Evolutionary conservation across 768 basidiomycete species (phyloP).

Genomic region (Pleurotus cornucopiae): DNA sequence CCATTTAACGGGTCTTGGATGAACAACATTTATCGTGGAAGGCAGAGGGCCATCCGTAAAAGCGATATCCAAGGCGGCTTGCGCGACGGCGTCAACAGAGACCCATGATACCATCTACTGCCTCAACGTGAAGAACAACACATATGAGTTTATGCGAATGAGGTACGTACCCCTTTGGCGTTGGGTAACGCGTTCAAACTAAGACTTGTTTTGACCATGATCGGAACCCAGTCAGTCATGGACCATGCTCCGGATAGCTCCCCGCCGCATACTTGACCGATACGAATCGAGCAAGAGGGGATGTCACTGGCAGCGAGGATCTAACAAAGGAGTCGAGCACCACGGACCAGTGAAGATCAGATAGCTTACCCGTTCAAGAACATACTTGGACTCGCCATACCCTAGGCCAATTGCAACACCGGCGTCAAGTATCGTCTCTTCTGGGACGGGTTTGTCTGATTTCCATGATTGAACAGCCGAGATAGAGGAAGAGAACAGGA

Average conservation of each 20-base stretch:
- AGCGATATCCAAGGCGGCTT: constrained; percentile 26
- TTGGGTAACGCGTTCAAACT: constrained; percentile 18
- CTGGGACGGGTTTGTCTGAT: constrained; percentile 21
- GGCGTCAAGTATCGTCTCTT: constrained; percentile 19
- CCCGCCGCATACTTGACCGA: constrained; percentile 30
- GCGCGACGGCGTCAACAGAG: constrained; percentile 23
- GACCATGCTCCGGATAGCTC: constrained; percentile 27
- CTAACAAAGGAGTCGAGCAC: constrained; percentile 9
- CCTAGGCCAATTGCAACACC: constrained; percentile 26
- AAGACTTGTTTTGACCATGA: constrained; percentile 27
- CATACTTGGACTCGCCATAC: constrained; percentile 34
- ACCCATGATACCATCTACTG: constrained; percentile 30
- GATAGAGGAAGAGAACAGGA: constrained; percentile 35
- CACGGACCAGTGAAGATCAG: neutral
- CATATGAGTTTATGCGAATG: neutral
- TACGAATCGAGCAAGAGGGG: constrained; percentile 19
- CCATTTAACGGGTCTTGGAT: constrained; percentile 30
- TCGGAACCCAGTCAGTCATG: constrained; percentile 29
- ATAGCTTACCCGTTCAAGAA: constrained; percentile 27
- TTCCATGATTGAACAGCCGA: constrained; percentile 17
- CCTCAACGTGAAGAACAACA: neutral
- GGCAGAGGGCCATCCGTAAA: constrained; percentile 15
- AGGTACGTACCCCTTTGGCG: constrained; percentile 16
- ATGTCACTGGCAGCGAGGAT: constrained; percentile 22
- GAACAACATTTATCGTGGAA: constrained; percentile 27